Evolutionary conservation across 441 rosid species (phyloP).

Genomic region (Adansonia rubrostipa): DNA sequence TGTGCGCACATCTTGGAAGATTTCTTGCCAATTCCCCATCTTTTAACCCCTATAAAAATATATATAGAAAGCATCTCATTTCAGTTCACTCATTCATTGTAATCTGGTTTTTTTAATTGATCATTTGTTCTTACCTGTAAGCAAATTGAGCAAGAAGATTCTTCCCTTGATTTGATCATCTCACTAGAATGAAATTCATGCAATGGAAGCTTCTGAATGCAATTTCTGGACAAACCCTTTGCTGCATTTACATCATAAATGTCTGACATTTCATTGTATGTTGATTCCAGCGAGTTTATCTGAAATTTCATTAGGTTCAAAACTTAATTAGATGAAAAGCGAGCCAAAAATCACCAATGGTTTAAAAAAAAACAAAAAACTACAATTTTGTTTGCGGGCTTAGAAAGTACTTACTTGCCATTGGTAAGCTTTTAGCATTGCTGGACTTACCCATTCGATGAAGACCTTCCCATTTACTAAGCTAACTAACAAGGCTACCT

Average conservation of each 20-base stretch:
- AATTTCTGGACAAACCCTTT: slow-evolving; percentile 50
- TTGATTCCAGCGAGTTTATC: slow-evolving; percentile 55
- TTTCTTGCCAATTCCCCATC: slow-evolving; percentile 40
- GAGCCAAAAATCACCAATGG: not conserved
- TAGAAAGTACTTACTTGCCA: slow-evolving; percentile 68
- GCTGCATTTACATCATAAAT: slow-evolving; percentile 54
- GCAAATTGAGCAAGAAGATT: slow-evolving; percentile 62
- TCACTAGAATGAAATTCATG: slow-evolving; percentile 30
- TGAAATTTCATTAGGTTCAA: slow-evolving; percentile 32
- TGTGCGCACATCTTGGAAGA: slow-evolving; percentile 64
- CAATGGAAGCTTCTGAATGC: slow-evolving; percentile 51
- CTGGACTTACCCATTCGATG: slow-evolving; percentile 79
- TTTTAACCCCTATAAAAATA: no score
- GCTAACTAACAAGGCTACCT: slow-evolving; percentile 66
- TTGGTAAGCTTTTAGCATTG: slow-evolving; percentile 81
- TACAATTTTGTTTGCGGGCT: not conserved
- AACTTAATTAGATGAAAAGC: not conserved
- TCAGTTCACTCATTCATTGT: no score
- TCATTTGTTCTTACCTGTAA: slow-evolving; percentile 54
- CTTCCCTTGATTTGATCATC: slow-evolving; percentile 25
- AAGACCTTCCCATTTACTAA: slow-evolving; percentile 73
- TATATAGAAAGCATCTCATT: no score
- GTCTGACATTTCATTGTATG: slow-evolving; percentile 59
- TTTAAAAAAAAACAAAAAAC: not conserved
- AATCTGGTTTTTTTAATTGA: not conserved